A percentile compares a stretch with the other conserved stretches of the same genome.
Evolutionary conservation across 192 early-diverging fungal genomes (phyloP).

Genomic region (Coemansia sp.): DNA sequence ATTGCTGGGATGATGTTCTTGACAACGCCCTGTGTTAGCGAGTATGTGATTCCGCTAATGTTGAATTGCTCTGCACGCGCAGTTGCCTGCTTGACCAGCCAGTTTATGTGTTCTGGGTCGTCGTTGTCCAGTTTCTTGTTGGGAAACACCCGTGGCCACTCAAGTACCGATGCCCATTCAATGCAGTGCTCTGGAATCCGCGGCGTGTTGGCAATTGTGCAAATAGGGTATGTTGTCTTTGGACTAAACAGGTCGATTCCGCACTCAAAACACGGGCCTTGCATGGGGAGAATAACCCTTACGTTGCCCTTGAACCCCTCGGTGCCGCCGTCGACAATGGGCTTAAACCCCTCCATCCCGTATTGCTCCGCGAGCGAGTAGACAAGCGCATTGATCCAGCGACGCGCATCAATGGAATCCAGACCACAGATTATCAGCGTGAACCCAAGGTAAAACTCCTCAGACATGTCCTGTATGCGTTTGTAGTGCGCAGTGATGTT

Average conservation of each 20-base stretch:
- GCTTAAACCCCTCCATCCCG: slow-evolving; percentile 73
- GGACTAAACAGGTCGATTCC: slow-evolving; percentile 90
- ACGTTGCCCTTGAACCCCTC: slow-evolving; percentile 97
- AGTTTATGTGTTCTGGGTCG: slow-evolving; percentile 73
- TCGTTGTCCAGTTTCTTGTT: slow-evolving; percentile 78
- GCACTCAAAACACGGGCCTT: slow-evolving; percentile 94
- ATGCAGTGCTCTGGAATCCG: slow-evolving; percentile 98
- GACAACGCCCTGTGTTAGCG: slow-evolving; percentile 93
- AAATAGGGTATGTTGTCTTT: slow-evolving; percentile 88
- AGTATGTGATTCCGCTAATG: slow-evolving; percentile 86
- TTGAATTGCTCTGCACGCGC: slow-evolving; percentile 76
- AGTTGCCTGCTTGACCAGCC: slow-evolving; percentile 69
- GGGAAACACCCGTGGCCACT: slow-evolving; percentile 84
- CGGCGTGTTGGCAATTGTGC: slow-evolving; percentile 98
- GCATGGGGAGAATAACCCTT: slow-evolving; percentile 82
- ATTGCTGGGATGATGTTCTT: slow-evolving; percentile 99
- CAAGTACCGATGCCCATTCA: slow-evolving; percentile 92
- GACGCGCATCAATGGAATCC: slow-evolving; percentile 91
- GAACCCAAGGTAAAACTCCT: slow-evolving; percentile 89
- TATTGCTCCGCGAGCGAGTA: slow-evolving; percentile 74
- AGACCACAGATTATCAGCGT: slow-evolving; percentile 88
- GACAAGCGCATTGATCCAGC: slow-evolving; percentile 96
- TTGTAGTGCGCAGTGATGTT: slow-evolving; percentile 77
- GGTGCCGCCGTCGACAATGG: slow-evolving; percentile 93
- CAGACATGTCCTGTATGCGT: slow-evolving; percentile 95